These are phyloP conservation scores for Calonectria hongkongensis DNA, from an alignment of 2,329 filamentous ascomycete genomes.

Conservation along the genomic window DNA sequence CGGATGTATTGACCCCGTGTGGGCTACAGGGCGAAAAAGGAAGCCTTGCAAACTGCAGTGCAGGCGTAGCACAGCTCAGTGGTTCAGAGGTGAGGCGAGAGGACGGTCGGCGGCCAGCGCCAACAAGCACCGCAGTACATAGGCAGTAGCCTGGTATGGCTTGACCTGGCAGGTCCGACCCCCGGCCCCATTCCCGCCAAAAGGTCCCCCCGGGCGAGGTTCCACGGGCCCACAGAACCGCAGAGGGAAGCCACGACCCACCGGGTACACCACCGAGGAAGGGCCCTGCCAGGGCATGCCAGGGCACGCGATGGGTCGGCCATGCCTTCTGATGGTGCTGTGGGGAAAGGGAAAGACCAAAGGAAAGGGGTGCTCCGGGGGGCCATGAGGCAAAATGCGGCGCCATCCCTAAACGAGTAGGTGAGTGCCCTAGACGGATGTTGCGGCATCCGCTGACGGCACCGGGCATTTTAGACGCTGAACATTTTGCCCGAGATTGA, in stretches of 20 bases:
- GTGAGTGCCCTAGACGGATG: constrained; percentile 44
- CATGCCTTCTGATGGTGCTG: constrained; percentile 31
- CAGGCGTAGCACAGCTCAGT: constrained; percentile 14
- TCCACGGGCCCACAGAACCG: constrained; percentile 48
- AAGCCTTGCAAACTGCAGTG: constrained; percentile 25
- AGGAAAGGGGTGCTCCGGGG: constrained; percentile 27
- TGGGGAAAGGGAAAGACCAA: constrained; percentile 32
- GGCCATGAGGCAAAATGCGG: constrained; percentile 26
- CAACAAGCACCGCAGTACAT: not conserved
- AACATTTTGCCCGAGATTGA: constrained; percentile 36
- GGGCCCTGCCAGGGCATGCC: constrained; percentile 31
- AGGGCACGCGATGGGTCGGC: constrained; percentile 17
- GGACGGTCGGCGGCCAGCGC: not conserved
- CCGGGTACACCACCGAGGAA: constrained; percentile 28
- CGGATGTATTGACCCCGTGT: constrained; percentile 25
- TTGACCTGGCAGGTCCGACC: constrained; percentile 43
- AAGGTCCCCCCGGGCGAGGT: constrained; percentile 55
- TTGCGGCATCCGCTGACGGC: constrained; percentile 45
- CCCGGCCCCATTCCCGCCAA: constrained; percentile 53
- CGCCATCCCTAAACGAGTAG: constrained; percentile 53
- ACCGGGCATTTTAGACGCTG: constrained; percentile 7
- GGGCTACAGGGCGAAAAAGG: constrained; percentile 21
- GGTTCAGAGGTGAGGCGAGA: constrained; percentile 21
- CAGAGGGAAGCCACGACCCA: constrained; percentile 49
- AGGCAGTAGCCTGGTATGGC: constrained; percentile 16